These are phyloP conservation scores for Elsinoe australis DNA, from an alignment of 2,329 filamentous ascomycete species.

Conservation along the genomic window DNA sequence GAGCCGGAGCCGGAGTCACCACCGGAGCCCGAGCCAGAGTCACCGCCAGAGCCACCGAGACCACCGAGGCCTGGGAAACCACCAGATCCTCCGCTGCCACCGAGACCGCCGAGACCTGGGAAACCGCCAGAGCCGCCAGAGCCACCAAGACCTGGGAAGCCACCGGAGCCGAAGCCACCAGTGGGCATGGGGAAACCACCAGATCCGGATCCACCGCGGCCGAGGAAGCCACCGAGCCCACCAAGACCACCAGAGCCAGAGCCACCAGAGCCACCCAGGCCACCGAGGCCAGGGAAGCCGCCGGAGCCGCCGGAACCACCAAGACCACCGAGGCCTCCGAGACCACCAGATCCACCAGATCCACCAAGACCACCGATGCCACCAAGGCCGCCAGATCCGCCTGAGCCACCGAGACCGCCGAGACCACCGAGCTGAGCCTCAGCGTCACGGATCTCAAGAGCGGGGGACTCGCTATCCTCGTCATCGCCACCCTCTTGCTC, in stretches of 20 bases:
- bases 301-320: background rate
- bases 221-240: background rate
- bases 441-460: constrained; percentile 1
- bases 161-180: background rate
- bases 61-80: background rate
- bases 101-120: background rate
- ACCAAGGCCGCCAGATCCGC: background rate
- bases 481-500: constrained; percentile 2
- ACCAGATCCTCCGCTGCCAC: no score
- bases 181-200: background rate
- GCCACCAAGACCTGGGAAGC: constrained; percentile 8
- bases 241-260: constrained; percentile 1
- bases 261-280: background rate
- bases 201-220: constrained; percentile 4
- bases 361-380: background rate
- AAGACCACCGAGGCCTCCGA: constrained; percentile 8
- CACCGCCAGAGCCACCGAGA: no score
- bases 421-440: constrained; percentile 10
- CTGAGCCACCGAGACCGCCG: background rate
- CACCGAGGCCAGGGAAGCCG: background rate
- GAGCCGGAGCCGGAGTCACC: background rate
- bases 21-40: background rate
- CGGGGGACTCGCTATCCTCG: background rate
- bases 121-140: constrained; percentile 8
- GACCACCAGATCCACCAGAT: background rate